Evolutionary conservation across 768 basidiomycete species (phyloP), one percentile per base, ranked within the genome.

Genomic region (Suillus placidus): DNA sequence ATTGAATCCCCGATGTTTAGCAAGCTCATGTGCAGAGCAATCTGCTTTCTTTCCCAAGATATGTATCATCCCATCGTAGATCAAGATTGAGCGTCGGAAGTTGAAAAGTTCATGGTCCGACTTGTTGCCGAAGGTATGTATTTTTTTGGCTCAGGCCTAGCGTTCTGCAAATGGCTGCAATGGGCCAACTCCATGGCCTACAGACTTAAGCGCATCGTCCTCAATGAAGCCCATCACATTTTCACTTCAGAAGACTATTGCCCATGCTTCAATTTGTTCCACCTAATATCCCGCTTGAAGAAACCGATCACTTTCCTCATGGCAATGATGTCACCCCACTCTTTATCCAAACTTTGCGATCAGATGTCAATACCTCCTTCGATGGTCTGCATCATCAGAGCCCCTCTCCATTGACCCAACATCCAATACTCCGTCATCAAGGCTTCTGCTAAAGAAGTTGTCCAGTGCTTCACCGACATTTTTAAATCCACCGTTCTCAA

Each of bases 261-360:
- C 0, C 3, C 38, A 0, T 70, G 69, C 37, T 69, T 70, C 63
- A 70, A 64, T 16, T 23, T 70, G 0, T 67, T 70, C 4, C 63
- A 70, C 12, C 18, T 1, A 0, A 60, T 70, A 0, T 69, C 63
- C 2, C 35, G 12, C 1, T 10, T 70, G 0, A 51, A 52, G 16
- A 70, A 70, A 23, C 68, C 63, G 3, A 63, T 64, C 12, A 70
- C 68, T 0, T 61, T 70, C 9, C 61, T 70, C 0, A 66, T 65
- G 0, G 61, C 63, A 0, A 70, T 65, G 1, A 69, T 70, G 30
- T 23, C 68, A 4, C 2, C 43, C 12, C 16, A 37, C 8, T 69
- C 65, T 26, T 38, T 69, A 10, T n/a, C 42, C 0, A 9, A 49
- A 0, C 68, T 70, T 34, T 69, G 65, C 18, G 64, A 6, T 2